Percentiles rank a stretch among this genome's conserved stretches.
Conservation (phyloP, 2,329 filamentous ascomycete genomes). For the Colletotrichum phormii region DNA sequence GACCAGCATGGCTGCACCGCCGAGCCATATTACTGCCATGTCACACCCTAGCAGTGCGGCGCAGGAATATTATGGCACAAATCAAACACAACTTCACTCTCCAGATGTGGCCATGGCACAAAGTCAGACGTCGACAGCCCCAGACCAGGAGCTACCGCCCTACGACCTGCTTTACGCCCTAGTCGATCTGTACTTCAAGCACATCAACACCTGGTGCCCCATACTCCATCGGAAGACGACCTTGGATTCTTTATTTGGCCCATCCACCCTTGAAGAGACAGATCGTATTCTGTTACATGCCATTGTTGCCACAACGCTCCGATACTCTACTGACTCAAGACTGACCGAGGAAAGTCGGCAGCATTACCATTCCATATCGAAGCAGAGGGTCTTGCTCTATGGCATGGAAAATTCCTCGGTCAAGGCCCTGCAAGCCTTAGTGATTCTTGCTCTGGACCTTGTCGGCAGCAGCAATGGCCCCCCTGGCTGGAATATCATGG, state of each 20-base stretch:
- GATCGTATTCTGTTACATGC: constrained; percentile 87
- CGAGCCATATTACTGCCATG: constrained; percentile 48
- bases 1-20: constrained; percentile 50
- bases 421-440: constrained; percentile 86
- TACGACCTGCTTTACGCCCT: constrained; percentile 80
- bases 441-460: constrained; percentile 87
- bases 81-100: constrained; percentile 63
- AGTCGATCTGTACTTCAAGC: constrained; percentile 82
- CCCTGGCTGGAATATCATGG: constrained; percentile 91
- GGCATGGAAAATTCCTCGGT: constrained; percentile 92
- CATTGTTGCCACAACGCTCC: constrained; percentile 88
- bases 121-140: constrained; percentile 57
- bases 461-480: constrained; percentile 90
- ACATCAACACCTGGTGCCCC: constrained; percentile 87
- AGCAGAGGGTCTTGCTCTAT: constrained; percentile 87
- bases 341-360: constrained; percentile 79
- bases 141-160: constrained; percentile 77
- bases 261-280: constrained; percentile 79
- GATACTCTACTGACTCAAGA: constrained; percentile 82
- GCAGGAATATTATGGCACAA: constrained; percentile 62
- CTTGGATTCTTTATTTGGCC: constrained; percentile 83
- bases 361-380: constrained; percentile 83
- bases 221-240: constrained; percentile 89
- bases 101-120: constrained; percentile 67
- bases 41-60: constrained; percentile 54